Percentiles rank a stretch among this genome's conserved stretches.
Conservation (phyloP, 495 filamentous ascomycete genomes). For the Tuber magnatum region DNA sequence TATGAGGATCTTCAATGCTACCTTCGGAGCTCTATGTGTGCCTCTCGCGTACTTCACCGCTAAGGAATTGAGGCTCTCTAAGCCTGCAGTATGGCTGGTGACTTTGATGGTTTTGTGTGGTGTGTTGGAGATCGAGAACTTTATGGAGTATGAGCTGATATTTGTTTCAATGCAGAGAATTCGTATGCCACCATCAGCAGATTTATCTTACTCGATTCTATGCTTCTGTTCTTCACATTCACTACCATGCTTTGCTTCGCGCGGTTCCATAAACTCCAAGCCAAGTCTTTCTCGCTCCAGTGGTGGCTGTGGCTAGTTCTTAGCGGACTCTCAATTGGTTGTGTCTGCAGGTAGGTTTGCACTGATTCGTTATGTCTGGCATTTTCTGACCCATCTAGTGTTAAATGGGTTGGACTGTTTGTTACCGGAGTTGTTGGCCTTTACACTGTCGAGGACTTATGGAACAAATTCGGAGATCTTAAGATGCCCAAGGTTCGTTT, state of each 20-base stretch:
- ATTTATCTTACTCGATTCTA: constrained; percentile 95
- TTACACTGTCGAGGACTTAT: constrained; percentile 93
- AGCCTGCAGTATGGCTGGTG: constrained; percentile 85
- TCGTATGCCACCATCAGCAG: constrained; percentile 97
- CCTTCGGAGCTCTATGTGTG: constrained; percentile 86
- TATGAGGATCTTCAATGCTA: constrained; percentile 95
- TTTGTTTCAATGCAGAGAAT: constrained; percentile 54
- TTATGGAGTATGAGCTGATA: constrained; percentile 10
- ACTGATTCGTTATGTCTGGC: neutral
- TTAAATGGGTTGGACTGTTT: constrained; percentile 96
- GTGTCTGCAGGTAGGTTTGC: constrained; percentile 56
- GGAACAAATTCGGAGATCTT: constrained; percentile 93
- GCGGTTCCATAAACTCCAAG: constrained; percentile 80
- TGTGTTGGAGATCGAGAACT: constrained; percentile 17
- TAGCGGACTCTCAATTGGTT: constrained; percentile 89
- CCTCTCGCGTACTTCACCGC: constrained; percentile 94
- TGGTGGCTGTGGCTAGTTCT: constrained; percentile 91
- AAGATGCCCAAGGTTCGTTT: constrained; percentile 72
- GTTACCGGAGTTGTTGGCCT: constrained; percentile 88
- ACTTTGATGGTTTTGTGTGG: constrained; percentile 88
- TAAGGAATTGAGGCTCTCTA: constrained; percentile 75
- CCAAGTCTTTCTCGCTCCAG: constrained; percentile 72
- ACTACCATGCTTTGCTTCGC: constrained; percentile 95
- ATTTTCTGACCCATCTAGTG: constrained; percentile 49
- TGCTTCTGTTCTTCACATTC: constrained; percentile 96